Base-by-base conservation (phyloP, 371 early-diverging fungal genomes). In the Chytridiales sp. region DNA sequence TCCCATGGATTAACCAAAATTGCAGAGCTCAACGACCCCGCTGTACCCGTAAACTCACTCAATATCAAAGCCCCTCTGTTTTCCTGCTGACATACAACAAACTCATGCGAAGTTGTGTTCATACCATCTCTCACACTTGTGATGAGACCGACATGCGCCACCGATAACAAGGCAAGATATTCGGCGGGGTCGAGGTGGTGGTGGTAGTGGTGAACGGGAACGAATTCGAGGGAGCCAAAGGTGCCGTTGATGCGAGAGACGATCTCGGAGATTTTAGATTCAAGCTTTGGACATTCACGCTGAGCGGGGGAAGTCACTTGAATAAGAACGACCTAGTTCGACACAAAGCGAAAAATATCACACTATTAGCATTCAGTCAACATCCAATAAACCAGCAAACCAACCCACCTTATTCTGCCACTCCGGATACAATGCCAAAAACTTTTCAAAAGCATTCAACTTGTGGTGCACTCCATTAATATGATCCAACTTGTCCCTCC, bases 381-480 rank as follows among this genome's bases (percentile, higher is more conserved):
- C n/a, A 73, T 35, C 8, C 30, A 13, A 27, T 17, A 17, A 47
- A 66, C 19, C 26, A 11, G 13, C 15, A 64, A 9, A 46, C 8
- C 19, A 27, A 13, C 27, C 15, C 4, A 69, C 67, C 60, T 83
- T 88, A 41, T 91, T 85, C 19, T 82, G 83, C 88, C 90, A 93
- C 61, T 97, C 91, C 3, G 97, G 97, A 66, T 92, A 91, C 49
- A 87, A 82, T 6, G 76, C 70, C 53, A 99, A 68, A 58, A 99
- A 98, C 62, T 87, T 88, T 74, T 95, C 93, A 72, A 94, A 98
- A 0, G 94, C 95, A 41, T 87, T 83, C 40, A 99, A 67, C 74
- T 98, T 97, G 69, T 99, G 97, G 26, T 92, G 83, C 29, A 99
- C 93, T n/a, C 99, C 99, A 67, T 99, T 98, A 50, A 98, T 95